Conservation (phyloP, 495 filamentous ascomycete species). For the Aspergillus olivimuriae region DNA sequence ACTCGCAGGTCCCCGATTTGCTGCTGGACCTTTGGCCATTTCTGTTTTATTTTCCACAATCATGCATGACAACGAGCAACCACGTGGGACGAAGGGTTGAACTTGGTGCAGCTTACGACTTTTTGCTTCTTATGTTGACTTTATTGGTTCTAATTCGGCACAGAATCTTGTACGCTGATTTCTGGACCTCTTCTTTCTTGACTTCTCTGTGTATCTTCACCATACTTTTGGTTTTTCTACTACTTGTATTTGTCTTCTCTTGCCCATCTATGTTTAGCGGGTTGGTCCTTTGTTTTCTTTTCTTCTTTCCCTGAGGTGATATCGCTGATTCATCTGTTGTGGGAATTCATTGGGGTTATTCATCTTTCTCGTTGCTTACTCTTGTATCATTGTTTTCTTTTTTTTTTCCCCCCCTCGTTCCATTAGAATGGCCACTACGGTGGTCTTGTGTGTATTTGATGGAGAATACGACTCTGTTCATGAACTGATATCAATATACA, state of each 20-base stretch:
- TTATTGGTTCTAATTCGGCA: too few species aligned
- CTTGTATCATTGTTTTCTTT: conserved; percentile 5
- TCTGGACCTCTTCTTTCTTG: conserved; percentile 13
- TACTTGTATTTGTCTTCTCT: too few species aligned
- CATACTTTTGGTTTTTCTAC: conserved; percentile 9
- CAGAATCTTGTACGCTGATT: too few species aligned
- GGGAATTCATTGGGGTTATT: neutral
- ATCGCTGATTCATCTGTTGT: too few species aligned
- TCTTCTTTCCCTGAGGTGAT: too few species aligned
- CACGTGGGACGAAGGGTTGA: conserved; percentile 39
- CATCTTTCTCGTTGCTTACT: conserved; percentile 6
- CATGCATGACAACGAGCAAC: conserved; percentile 37
- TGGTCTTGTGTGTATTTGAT: too few species aligned
- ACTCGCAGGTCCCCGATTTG: neutral
- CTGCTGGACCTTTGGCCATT: neutral
- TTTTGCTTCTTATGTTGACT: too few species aligned
- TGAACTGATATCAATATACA: too few species aligned
- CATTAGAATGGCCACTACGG: neutral
- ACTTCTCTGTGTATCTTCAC: conserved; percentile 6
- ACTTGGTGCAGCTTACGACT: conserved; percentile 26
- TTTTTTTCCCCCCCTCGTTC: neutral
- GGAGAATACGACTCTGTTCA: too few species aligned
- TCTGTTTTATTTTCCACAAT: conserved; percentile 21
- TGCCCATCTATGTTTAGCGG: too few species aligned
- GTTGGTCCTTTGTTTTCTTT: too few species aligned